Base-by-base conservation (phyloP, 148 eudicot species). In the Rhododendron molle region DNA sequence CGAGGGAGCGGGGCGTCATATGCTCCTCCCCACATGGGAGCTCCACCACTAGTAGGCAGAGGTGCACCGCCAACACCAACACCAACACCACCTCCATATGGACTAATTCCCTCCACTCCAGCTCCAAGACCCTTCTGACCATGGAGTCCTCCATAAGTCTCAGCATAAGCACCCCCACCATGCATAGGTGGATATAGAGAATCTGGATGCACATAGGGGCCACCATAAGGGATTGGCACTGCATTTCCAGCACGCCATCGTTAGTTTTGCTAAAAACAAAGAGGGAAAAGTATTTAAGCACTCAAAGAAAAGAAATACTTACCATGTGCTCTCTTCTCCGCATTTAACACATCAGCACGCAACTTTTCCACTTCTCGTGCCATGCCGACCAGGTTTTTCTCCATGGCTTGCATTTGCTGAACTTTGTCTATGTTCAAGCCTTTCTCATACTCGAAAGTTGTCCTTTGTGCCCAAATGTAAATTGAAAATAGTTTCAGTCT, bases 381-480 rank as follows among this genome's bases (percentile, higher is more conserved):
- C 96, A 96, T 88, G 83, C 87, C 89, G 11, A 92, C 80, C 76
- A 94, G 90, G 36, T 89, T 92, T 85, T 88, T 93, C 89, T 96
- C 98, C 93, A 91, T 89, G 18, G 84, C 86, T 87, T 91, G 90
- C 93, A 96, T 83, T 85, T 95, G 90, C 81, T 90, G 91, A 86
- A 96, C 94, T 87, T 93, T 92, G 26, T 93, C 96, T 26, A 85
- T 80, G 86, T 96, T 96, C 60, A 87, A 21, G 54, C 87, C 86
- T 89, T 94, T 96, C 84, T 96, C 95, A 46, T 90, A 86, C 89
- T 92, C 96, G 86, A 95, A 96, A 26, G 93, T 88, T 73, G 87
- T 82, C 82, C 98, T 95, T 77, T 82, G 78, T 71, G 69, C 79
- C 50, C 47, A 56, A 85, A 71, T 32, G 84, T 60, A 49, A 85